phyloP scores from a whole-genome alignment of 164 flowering plant species.

The Stephania yunnanensis region DNA sequence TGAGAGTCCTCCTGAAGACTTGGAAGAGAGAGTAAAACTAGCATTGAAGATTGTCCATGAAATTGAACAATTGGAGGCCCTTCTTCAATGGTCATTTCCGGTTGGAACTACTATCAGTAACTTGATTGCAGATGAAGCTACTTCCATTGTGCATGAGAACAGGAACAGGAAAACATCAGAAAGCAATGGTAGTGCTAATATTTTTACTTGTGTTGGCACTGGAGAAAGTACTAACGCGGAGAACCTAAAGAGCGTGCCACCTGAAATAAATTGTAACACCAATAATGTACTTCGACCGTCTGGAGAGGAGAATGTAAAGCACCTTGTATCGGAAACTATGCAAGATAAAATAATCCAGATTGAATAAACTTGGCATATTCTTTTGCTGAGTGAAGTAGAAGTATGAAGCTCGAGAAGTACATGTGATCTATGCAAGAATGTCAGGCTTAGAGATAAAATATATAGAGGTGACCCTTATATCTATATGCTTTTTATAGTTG shows the following conservation, averaged over 20 bases:
- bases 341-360: too few relatives aligned
- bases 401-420: too few relatives aligned
- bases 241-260: too few relatives aligned
- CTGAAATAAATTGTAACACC: too few relatives aligned
- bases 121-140: neutral
- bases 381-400: too few relatives aligned
- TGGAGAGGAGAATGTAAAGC: too few relatives aligned
- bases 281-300: too few relatives aligned
- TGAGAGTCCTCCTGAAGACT: slow-evolving; percentile 1
- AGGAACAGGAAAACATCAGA: neutral
- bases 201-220: too few relatives aligned
- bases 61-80: neutral
- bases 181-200: too few relatives aligned
- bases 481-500: neutral
- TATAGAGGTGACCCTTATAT: neutral
- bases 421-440: neutral
- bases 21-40: slow-evolving; percentile 2
- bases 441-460: neutral
- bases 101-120: neutral
- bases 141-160: neutral
- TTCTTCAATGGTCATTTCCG: slow-evolving; percentile 4
- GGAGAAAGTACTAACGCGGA: too few relatives aligned
- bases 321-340: too few relatives aligned
- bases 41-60: neutral
- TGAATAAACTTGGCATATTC: too few relatives aligned